Percentiles rank a stretch among this genome's conserved stretches.
phyloP scores from a whole-genome alignment of 2,329 filamentous ascomycete genomes.

The Trichoderma atrobrunneum region DNA sequence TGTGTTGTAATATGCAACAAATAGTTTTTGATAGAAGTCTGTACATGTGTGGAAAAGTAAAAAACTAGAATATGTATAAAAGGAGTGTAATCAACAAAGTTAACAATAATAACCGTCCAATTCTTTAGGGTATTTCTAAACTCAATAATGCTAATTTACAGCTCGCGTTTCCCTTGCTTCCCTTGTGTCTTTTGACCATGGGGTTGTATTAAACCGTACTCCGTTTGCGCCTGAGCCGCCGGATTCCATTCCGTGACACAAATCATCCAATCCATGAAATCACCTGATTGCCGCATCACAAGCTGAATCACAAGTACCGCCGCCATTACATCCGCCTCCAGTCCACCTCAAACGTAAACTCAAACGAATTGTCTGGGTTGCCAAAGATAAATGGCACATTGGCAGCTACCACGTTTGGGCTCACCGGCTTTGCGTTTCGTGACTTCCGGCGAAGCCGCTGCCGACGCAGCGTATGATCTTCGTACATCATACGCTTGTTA shows the following conservation, averaged over 20 bases:
- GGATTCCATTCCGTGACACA: background rate
- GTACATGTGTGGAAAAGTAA: too few species aligned
- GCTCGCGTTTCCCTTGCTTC: background rate
- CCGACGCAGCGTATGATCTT: constrained; percentile 25
- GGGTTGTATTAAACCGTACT: background rate
- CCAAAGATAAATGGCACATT: constrained; percentile 28
- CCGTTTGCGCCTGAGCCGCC: background rate
- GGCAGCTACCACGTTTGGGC: constrained; percentile 11
- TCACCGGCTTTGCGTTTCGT: background rate
- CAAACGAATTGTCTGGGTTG: constrained; percentile 23
- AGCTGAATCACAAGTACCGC: background rate
- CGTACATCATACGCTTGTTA: constrained; percentile 29
- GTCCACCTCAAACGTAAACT: constrained; percentile 28
- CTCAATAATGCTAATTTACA: background rate
- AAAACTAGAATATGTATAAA: background rate
- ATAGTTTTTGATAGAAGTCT: background rate
- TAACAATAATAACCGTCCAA: background rate
- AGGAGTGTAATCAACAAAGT: background rate
- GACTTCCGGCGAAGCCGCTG: constrained; percentile 18
- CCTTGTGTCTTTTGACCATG: background rate
- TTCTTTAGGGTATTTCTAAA: constrained; percentile 14
- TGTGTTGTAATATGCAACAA: background rate
- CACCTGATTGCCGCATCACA: background rate
- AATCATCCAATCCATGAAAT: background rate
- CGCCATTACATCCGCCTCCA: constrained; percentile 10